Conservation (phyloP, 306 rosid genomes). For the Malus domestica region DNA sequence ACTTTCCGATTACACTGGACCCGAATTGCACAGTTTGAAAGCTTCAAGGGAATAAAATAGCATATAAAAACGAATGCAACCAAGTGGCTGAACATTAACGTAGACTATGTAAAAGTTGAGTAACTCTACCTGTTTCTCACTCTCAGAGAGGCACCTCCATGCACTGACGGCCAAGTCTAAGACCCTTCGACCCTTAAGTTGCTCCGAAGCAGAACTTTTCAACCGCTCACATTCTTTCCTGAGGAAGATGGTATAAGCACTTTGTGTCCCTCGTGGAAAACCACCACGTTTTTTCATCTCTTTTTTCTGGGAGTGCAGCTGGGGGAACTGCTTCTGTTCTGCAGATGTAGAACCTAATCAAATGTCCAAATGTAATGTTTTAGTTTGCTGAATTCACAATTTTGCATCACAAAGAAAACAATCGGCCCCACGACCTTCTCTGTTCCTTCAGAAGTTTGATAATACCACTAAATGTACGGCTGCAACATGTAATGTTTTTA, state of each 20-base stretch:
- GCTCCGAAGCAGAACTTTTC: background rate
- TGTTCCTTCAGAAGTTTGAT: background rate
- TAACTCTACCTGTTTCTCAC: conserved; percentile 12
- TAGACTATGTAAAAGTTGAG: background rate
- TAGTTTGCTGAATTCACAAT: background rate
- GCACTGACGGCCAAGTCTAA: conserved; percentile 12
- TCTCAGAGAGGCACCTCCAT: conserved; percentile 22
- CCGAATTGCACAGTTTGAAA: background rate
- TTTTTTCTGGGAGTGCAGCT: conserved; percentile 1
- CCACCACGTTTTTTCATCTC: conserved; percentile 4
- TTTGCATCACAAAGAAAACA: no score
- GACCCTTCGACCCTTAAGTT: conserved; percentile 3
- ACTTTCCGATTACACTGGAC: background rate
- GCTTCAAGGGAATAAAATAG: background rate
- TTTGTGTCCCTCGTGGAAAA: background rate
- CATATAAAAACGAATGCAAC: background rate
- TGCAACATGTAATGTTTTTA: background rate
- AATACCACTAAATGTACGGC: background rate
- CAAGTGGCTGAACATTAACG: background rate
- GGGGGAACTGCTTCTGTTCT: conserved; percentile 10
- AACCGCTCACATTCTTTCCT: conserved; percentile 22
- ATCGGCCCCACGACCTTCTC: background rate
- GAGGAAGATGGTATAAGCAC: conserved; percentile 25
- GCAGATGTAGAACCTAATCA: background rate
- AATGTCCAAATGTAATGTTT: background rate